Evolutionary conservation across 768 basidiomycete species (phyloP).

Genomic region (Russula vinacea): DNA sequence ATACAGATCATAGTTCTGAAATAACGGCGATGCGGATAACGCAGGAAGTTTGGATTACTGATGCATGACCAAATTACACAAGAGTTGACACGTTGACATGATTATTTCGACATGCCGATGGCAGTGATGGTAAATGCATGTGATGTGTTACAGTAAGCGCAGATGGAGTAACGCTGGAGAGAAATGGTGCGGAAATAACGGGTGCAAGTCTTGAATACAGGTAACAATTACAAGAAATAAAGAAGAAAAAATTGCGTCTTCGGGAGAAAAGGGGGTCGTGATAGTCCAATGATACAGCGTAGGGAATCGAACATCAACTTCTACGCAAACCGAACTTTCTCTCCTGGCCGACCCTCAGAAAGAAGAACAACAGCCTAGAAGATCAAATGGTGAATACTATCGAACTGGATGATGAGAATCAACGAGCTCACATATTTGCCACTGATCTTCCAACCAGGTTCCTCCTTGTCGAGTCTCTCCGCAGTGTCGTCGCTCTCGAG

Average conservation of each 20-base stretch:
- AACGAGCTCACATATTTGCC: constrained; percentile 81
- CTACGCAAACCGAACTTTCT: constrained; percentile 75
- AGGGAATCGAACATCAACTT: neutral
- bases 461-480: constrained; percentile 75
- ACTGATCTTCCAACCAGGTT: constrained; percentile 95
- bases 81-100: constrained; percentile 1
- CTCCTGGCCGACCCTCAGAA: constrained; percentile 84
- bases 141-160: neutral
- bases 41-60: constrained; percentile 3
- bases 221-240: constrained; percentile 23
- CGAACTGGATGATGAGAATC: neutral
- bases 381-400: constrained; percentile 6
- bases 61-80: constrained; percentile 15
- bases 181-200: neutral
- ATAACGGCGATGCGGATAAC: neutral
- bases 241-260: constrained; percentile 14
- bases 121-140: constrained; percentile 11
- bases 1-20: neutral
- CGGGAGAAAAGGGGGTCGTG: neutral
- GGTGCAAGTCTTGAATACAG: constrained; percentile 11
- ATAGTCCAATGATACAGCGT: neutral
- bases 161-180: constrained; percentile 5
- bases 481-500: constrained; percentile 71
- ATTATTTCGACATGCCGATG: neutral
- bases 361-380: constrained; percentile 79